Evolutionary conservation across 2,329 filamentous ascomycete genomes (phyloP).

Genomic region (Zopfia rhizophila): DNA sequence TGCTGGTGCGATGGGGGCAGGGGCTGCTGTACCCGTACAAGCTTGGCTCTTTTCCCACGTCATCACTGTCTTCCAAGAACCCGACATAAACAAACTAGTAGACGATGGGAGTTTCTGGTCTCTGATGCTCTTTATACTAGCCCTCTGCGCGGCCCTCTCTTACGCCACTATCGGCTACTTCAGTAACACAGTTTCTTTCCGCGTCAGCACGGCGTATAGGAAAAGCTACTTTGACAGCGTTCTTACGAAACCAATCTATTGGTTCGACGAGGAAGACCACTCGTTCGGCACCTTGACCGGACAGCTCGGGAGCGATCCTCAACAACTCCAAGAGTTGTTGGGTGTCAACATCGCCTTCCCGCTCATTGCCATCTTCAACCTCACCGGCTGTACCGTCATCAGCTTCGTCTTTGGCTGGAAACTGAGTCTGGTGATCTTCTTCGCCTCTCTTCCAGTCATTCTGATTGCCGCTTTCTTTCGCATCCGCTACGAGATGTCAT

Average conservation of each 20-base stretch:
- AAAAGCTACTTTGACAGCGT: constrained; percentile 6
- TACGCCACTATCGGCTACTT: too few species aligned
- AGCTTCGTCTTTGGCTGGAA: constrained; percentile 82
- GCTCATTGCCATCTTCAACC: constrained; percentile 59
- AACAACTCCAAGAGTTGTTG: constrained; percentile 9
- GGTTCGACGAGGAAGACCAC: constrained; percentile 4
- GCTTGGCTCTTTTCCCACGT: constrained; percentile 56
- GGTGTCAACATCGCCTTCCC: constrained; percentile 11
- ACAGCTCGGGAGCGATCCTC: constrained; percentile 3
- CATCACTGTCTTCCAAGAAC: constrained; percentile 55
- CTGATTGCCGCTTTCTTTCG: constrained; percentile 82
- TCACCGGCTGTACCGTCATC: constrained; percentile 75
- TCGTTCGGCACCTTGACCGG: constrained; percentile 2
- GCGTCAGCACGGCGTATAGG: neutral
- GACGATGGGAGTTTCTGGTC: constrained; percentile 56
- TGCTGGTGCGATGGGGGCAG: too few species aligned
- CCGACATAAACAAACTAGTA: constrained; percentile 47
- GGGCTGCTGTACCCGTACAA: constrained; percentile 70
- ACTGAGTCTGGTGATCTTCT: constrained; percentile 76
- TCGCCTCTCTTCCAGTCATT: constrained; percentile 76
- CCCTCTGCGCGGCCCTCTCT: too few species aligned
- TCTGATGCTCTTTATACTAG: constrained; percentile 64
- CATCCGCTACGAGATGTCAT: constrained; percentile 66
- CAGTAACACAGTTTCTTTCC: too few species aligned
- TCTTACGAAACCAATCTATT: constrained; percentile 2